Evolutionary conservation across 2,329 filamentous ascomycete species (phyloP), one percentile per base, ranked within the genome.

Genomic region (Stagonosporopsis chrysanthemi): DNA sequence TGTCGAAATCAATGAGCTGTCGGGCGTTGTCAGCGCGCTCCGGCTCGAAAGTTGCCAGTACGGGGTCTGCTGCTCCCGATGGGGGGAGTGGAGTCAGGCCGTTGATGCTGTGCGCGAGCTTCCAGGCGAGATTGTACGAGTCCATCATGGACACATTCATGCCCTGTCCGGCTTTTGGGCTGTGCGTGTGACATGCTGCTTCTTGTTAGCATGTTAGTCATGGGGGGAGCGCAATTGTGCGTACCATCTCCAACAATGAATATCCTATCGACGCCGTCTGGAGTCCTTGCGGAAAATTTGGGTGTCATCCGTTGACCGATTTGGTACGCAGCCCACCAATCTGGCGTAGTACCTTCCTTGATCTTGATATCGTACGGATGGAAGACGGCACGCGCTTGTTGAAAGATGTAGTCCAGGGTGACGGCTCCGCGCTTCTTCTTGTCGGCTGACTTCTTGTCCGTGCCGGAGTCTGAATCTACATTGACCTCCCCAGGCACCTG

Each of bases 131-230:
- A 6, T 42, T 42, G 39, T 42, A 42, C 7, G 39, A 42, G 39
- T 42, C 39, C 39, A 42, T 42, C 39, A 42, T 42, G 12, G 39
- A 42, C 22, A 42, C 39, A 17, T 42, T 42, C 39, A 42, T 42
- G 2, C 39, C 39, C 28, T 42, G 39, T 26, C 39, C 39, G 12
- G 39, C 39, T n/a, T 42, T 42, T 14, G 39, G 39, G 23, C 39
- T 42, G 23, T 42, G 39, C 9, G 39, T 42, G n/a, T 42, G 39
- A 8, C 39, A 42, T 15, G 39, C 39, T 42, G 23, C 39, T 42
- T 22, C 14, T 14, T 6, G 23, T 42, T 4, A 42, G 23, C n/a
- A 24, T 42, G 39, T n/a, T 2, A 6, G 22, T 39, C 12, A 14
- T 12, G 23, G 5, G 12, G 4, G 8, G 12, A 14, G 15, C 15